A percentile compares a stretch with the other conserved stretches of the same genome.
Conservation (phyloP, 169 alveolate genomes). For the Plasmodium falciparum region DNA sequence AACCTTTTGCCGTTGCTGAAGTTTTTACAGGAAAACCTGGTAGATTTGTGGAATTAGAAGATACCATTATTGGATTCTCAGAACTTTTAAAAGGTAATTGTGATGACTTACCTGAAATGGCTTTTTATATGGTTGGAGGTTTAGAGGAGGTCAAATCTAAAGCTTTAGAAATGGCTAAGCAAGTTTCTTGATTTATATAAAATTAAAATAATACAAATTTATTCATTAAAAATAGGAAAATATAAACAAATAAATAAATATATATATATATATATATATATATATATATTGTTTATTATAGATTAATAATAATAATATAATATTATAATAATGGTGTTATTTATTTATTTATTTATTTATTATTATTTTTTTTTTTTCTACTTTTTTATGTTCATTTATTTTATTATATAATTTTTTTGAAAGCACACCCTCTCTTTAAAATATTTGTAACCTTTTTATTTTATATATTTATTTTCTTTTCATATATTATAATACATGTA, state of each 20-base stretch:
- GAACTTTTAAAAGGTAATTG: slow-evolving; percentile 95
- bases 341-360: too few relatives aligned
- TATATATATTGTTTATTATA: too few relatives aligned
- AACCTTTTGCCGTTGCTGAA: slow-evolving; percentile 98
- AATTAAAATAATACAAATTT: background rate
- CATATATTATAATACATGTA: too few relatives aligned
- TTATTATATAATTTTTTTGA: too few relatives aligned
- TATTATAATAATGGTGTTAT: too few relatives aligned
- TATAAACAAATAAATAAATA: background rate
- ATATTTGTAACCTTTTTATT: too few relatives aligned
- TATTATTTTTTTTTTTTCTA: too few relatives aligned
- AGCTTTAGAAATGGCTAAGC: slow-evolving; percentile 87
- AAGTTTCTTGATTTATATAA: background rate
- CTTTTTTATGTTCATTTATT: too few relatives aligned
- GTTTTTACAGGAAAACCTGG: slow-evolving; percentile 97
- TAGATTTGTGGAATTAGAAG: slow-evolving; percentile 92
- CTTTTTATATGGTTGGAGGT: slow-evolving; percentile 98
- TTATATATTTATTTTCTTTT: too few relatives aligned
- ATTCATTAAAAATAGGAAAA: background rate
- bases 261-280: background rate
- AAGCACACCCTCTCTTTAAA: too few relatives aligned
- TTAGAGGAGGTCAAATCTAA: slow-evolving; percentile 93
- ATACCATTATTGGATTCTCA: slow-evolving; percentile 92
- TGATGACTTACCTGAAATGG: slow-evolving; percentile 97
- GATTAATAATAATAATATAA: too few relatives aligned